A percentile compares a stretch with the other conserved stretches of the same genome.
phyloP scores from a whole-genome alignment of 805 yeast species.

The Yarrowia hollandica region DNA sequence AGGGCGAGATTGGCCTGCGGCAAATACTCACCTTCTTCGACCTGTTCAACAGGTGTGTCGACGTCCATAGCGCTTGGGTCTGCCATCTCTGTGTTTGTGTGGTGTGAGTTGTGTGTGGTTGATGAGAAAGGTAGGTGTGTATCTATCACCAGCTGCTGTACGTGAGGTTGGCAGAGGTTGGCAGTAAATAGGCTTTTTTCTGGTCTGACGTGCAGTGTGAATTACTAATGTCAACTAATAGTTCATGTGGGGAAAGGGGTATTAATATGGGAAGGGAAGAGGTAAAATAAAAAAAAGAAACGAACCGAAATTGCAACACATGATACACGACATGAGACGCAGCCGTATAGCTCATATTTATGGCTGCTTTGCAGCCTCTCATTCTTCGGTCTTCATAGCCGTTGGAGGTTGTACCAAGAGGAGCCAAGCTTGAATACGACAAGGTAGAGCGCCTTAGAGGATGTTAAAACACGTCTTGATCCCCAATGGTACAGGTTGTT shows the following conservation, averaged over 20 bases:
- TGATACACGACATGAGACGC: too few relatives aligned
- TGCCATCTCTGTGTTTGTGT: background rate
- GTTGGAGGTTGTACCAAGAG: background rate
- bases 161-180: too few relatives aligned
- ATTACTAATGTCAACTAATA: constrained; percentile 14
- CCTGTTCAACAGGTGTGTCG: constrained; percentile 28
- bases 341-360: too few relatives aligned
- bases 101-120: background rate
- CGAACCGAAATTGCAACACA: background rate
- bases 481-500: too few relatives aligned
- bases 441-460: too few relatives aligned
- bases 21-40: constrained; percentile 16
- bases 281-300: background rate
- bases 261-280: background rate
- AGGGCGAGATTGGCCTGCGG: too few relatives aligned
- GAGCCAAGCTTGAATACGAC: constrained; percentile 7
- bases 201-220: constrained; percentile 2
- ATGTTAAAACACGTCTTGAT: too few relatives aligned
- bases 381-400: too few relatives aligned
- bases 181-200: background rate
- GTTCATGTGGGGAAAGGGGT: background rate
- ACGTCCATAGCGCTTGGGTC: constrained; percentile 27
- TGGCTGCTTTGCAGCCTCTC: background rate
- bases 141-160: background rate
- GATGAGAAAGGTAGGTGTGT: background rate